Base-by-base conservation (phyloP, 495 filamentous ascomycete species). In the Lentithecium fluviatile region DNA sequence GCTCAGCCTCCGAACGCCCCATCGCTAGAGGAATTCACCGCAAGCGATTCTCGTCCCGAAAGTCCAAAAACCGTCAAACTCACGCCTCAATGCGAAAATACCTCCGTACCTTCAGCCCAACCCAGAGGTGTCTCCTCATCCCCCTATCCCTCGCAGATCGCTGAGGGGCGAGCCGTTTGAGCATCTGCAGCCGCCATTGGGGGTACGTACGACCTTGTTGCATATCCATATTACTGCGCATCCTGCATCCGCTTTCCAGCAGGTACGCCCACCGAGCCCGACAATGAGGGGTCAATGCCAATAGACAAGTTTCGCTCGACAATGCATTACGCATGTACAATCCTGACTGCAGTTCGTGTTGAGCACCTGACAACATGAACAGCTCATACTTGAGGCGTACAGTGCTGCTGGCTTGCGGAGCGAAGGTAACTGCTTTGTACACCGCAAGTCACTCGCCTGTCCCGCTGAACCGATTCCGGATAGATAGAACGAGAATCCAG, bases 131-230 rank as follows among this genome's bases (percentile, higher is more conserved):
- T 24, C 25, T 56, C 13, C 24, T 48, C 20, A 2, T 23, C 50
- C 49, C 50, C 58, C 58, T 54, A 60, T 60, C 47, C 37, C 24
- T 53, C 49, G 58, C 58, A 60, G 58, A 60, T 60, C 58, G 45
- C 19, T 26, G 24, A 24, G 58, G 49, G 48, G 53, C 19, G 15
- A 29, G 6, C 19, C n/a, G 58, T 47, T 54, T 60, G 24, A 36
- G 25, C 21, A 19, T n/a, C 36, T 54, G 49, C 38, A 60, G 15
- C 34, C 19, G 24, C 43, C 32, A 60, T 53, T 53, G 56, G 56
- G 34, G 34, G 34, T 21, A 32, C 15, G 25, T 46, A 17, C 38
- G 32, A 26, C 7, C 21, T 32, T 32, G 51, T 32, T 32, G 51
- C 36, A 60, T 60, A 52, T 52, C 51, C 46, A 60, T 60, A 32